Percentiles rank a stretch among this genome's conserved stretches.
These are phyloP conservation scores for Candida sithepensis DNA, from an alignment of 805 yeast species.

Conservation along the genomic window DNA sequence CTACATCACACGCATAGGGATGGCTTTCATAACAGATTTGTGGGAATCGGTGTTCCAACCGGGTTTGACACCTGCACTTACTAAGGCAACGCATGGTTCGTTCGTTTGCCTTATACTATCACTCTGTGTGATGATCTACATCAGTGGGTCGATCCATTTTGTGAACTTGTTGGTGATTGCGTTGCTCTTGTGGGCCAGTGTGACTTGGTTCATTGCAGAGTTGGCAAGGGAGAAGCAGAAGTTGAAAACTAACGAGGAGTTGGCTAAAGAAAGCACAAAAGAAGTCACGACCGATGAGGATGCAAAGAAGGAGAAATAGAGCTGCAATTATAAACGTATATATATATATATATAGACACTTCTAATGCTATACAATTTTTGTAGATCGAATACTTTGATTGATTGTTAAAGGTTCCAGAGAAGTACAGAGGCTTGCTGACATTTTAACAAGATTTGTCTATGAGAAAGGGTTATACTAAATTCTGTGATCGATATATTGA, in stretches of 20 bases:
- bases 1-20: too few species aligned
- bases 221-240: constrained; percentile 41
- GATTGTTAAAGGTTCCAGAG: too few species aligned
- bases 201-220: constrained; percentile 86
- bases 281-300: constrained; percentile 15
- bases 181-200: constrained; percentile 65
- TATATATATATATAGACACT: neutral
- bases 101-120: constrained; percentile 62
- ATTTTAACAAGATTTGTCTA: too few species aligned
- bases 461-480: too few species aligned
- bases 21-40: constrained; percentile 57
- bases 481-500: too few species aligned
- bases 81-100: constrained; percentile 85
- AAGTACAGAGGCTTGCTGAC: too few species aligned
- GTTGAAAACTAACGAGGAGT: constrained; percentile 40
- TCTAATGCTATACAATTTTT: neutral
- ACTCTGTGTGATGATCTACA: constrained; percentile 52
- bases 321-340: too few species aligned
- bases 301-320: constrained; percentile 5
- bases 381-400: neutral
- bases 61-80: constrained; percentile 85
- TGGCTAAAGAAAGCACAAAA: constrained; percentile 28
- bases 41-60: constrained; percentile 94
- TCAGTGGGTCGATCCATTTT: constrained; percentile 67
- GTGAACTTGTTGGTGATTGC: constrained; percentile 42